Evolutionary conservation across 2,329 filamentous ascomycete species (phyloP), one percentile per base, ranked within the genome.

Genomic region (Exutisphaerella laricina): DNA sequence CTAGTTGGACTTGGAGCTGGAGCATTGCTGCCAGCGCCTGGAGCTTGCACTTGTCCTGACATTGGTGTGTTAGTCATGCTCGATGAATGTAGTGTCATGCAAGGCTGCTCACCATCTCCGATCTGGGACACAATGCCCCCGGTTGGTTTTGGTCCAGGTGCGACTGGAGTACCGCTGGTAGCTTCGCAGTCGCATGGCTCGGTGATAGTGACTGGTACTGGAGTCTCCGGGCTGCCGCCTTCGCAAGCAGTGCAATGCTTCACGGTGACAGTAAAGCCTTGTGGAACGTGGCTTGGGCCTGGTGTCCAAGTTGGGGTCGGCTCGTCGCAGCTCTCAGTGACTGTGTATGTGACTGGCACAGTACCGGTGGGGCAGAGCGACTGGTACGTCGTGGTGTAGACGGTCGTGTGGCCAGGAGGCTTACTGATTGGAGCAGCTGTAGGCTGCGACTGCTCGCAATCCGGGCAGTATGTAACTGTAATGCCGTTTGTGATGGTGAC

Each of bases 381-480:
- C 33, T 48, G 34, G 50, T 61, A 64, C 17, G 51, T 55, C 5
- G 62, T 66, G 7, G 62, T 65, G 60, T 64, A 65, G 43, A 59
- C 49, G 22, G 63, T 65, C 20, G 58, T 62, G 54, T 60, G 57
- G 32, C 56, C 55, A 9, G 56, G 35, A 8, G 25, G 21, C 39
- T 46, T 48, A 12, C 44, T 33, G 4, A 45, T 23, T 12, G 20
- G 32, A 5, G 49, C 17, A 7, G 42, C 20, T n/a, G 48, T 23
- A 10, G 23, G 29, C 16, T 44, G 22, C 5, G 36, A 41, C 9
- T 51, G 45, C 30, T 58, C 46, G 49, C 63, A 66, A 40, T 57
- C 51, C 13, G 62, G 62, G 48, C 63, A 66, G 55, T 60, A 62
- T 5, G 63, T 66, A 30, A 63, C 55, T 5, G 62, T 66, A 13